Evolutionary conservation across 2,329 filamentous ascomycete species (phyloP), one percentile per base, ranked within the genome.

Genomic region (Rutstroemia sp.): DNA sequence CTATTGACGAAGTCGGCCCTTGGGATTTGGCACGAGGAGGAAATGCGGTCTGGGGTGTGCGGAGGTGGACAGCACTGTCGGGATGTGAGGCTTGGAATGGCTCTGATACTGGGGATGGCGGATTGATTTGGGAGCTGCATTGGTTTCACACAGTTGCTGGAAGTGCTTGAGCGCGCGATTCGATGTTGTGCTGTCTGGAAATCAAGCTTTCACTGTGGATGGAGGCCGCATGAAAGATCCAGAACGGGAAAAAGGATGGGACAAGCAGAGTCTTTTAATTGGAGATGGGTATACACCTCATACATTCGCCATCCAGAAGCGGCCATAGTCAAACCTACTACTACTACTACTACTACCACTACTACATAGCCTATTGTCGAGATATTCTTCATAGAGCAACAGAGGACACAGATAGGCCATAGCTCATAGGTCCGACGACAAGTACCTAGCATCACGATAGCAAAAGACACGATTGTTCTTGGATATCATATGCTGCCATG

Each of bases 381-480:
- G 81, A 82, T 79, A 74, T 81, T 81, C 78, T 83, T 82, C 76
- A 82, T 84, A 85, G 80, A 81, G 76, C 80, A 78, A 76, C 65
- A 67, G 61, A 62, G 64, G 63, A 62, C 60, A 61, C 62, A 67
- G 71, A 66, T 67, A 68, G 72, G 76, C 76, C 78, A 76, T 79
- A 79, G 74, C 77, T 75, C 74, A 73, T 61, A 55, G 59, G 58
- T 78, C 77, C 76, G 73, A 77, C 74, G 75, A 75, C 75, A 82
- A 82, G 79, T 81, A 82, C 80, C 81, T 87, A 88, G 84, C 82
- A 82, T 82, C 80, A 84, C 80, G 83, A 83, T 88, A 88, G 86
- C 85, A 86, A 81, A 85, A 76, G 72, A 75, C 71, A 74, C 73
- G 66, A 69, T 68, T 69, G 58, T 69, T 70, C 66, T 66, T 68